phyloP scores from a whole-genome alignment of 2,329 filamentous ascomycete species.

The Trichoderma afroharzianum region DNA sequence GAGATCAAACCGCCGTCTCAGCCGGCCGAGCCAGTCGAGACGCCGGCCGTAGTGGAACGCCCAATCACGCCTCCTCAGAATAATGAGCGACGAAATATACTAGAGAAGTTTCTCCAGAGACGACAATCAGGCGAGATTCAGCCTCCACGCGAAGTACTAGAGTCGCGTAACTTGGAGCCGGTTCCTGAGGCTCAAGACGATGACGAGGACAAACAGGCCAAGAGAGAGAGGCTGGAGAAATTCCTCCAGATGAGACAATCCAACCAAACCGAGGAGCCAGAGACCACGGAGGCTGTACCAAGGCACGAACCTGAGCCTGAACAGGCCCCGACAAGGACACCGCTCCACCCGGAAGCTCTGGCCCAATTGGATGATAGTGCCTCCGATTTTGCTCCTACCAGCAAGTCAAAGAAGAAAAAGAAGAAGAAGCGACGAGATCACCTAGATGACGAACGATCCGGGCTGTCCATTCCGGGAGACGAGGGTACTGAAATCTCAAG shows the following conservation, averaged over 20 bases:
- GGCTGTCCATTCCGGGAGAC: conserved; percentile 21
- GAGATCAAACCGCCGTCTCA: not conserved
- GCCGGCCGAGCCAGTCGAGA: not conserved
- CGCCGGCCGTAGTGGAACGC: not conserved
- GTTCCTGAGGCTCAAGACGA: not conserved
- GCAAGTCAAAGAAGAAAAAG: conserved; percentile 9
- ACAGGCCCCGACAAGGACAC: not conserved
- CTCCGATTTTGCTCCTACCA: not conserved
- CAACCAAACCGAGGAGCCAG: not conserved
- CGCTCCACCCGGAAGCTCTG: not conserved
- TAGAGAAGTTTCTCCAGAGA: conserved; percentile 5
- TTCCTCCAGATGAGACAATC: conserved; percentile 3
- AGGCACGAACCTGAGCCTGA: not conserved
- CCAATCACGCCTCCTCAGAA: conserved; percentile 2
- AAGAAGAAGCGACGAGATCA: conserved; percentile 13
- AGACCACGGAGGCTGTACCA: not conserved
- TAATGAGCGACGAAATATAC: conserved; percentile 1
- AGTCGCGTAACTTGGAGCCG: not conserved
- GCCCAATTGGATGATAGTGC: conserved; percentile 1
- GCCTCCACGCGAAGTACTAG: not conserved
- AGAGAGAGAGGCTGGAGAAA: not conserved
- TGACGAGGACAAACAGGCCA: not conserved
- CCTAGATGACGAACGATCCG: conserved; percentile 27
- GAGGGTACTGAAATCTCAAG: conserved; percentile 5
- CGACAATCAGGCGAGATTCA: conserved; percentile 11